These are phyloP conservation scores for Aphanocladium album DNA, from an alignment of 2,329 filamentous ascomycete species.

Conservation along the genomic window DNA sequence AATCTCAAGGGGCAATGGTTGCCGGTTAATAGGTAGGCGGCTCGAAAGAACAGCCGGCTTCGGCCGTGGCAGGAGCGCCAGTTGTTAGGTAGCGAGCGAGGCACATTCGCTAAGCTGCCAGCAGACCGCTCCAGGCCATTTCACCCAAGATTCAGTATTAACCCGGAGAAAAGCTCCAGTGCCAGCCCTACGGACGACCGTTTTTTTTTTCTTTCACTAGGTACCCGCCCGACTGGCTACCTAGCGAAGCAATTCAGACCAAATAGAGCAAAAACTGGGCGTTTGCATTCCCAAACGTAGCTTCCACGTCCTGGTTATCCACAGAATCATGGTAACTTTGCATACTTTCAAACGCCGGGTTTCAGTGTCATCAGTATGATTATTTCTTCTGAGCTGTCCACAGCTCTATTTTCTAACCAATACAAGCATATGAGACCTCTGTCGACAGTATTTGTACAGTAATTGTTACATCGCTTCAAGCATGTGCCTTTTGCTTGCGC, in stretches of 20 bases:
- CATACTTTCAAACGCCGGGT: not conserved
- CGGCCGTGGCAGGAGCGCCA: slow-evolving; percentile 8
- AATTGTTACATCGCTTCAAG: slow-evolving; percentile 7
- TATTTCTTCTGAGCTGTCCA: not conserved
- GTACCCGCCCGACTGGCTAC: too few relatives aligned
- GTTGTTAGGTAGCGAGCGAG: slow-evolving; percentile 7
- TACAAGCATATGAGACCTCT: not conserved
- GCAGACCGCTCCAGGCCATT: not conserved
- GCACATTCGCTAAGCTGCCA: slow-evolving; percentile 4
- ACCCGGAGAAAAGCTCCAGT: too few relatives aligned
- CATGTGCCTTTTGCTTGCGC: not conserved
- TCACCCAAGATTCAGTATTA: not conserved
- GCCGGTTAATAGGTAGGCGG: not conserved
- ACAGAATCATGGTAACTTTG: too few relatives aligned
- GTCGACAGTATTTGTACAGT: slow-evolving; percentile 10
- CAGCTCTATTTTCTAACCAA: not conserved
- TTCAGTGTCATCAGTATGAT: not conserved
- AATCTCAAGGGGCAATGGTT: slow-evolving; percentile 1
- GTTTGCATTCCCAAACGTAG: too few relatives aligned
- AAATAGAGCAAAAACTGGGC: too few relatives aligned
- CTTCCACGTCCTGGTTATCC: too few relatives aligned
- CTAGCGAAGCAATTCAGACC: too few relatives aligned
- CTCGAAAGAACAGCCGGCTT: slow-evolving; percentile 10
- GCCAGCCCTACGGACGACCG: too few relatives aligned
- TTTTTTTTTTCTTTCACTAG: too few relatives aligned